Conservation (phyloP, 2,329 filamentous ascomycete genomes). For the Exophiala spinifera region DNA sequence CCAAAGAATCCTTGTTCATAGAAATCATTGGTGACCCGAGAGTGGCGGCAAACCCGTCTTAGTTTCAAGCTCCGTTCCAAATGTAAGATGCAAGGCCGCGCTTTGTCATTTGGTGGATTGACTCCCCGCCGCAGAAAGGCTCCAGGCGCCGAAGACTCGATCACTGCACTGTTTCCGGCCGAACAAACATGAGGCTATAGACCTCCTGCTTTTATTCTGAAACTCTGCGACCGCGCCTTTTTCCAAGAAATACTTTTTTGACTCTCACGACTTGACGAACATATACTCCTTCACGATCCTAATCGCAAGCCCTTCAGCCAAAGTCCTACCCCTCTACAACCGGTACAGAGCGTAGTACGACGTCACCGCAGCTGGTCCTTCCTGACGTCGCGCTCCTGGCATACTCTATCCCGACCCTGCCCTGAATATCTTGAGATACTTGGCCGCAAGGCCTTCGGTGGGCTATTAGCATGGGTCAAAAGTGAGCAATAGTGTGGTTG, state of each 20-base stretch:
- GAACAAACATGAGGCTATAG: neutral
- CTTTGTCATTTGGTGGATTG: constrained; percentile 2
- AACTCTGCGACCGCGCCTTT: neutral
- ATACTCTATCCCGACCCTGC: neutral
- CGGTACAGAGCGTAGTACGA: constrained; percentile 1
- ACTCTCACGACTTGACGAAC: neutral
- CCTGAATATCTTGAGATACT: constrained; percentile 4
- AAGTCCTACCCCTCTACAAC: neutral
- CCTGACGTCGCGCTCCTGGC: constrained; percentile 2
- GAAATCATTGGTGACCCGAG: neutral
- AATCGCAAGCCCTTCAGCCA: neutral
- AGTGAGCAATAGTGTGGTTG: constrained; percentile 11
- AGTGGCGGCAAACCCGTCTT: neutral
- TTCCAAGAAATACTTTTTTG: neutral
- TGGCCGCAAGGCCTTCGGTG: constrained; percentile 21
- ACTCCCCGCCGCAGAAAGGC: neutral
- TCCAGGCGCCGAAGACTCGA: neutral
- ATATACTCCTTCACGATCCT: neutral
- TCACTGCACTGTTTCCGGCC: constrained; percentile 1
- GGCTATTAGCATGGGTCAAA: constrained; percentile 23
- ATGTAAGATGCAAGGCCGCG: neutral
- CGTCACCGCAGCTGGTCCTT: constrained; percentile 1
- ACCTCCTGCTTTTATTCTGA: neutral
- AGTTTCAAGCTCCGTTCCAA: neutral
- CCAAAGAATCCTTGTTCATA: neutral